Evolutionary conservation across 768 basidiomycete genomes (phyloP), one percentile per base, ranked within the genome.

Genomic region (Tricholoma furcatifolium): DNA sequence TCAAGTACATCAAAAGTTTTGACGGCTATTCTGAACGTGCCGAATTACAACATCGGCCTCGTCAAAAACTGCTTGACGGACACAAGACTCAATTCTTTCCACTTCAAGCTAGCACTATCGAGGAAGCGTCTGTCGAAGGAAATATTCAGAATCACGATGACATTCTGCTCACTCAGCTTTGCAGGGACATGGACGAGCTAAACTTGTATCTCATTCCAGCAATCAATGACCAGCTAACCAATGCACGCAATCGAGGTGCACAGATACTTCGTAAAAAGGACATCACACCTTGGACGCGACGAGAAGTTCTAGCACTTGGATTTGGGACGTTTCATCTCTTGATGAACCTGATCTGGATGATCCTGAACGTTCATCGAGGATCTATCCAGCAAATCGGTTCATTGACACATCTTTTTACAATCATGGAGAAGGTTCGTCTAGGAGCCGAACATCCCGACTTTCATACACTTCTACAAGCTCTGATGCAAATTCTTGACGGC

Each of bases 271-370:
- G 57, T 0, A 24, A n/a, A 1, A 47, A 53, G 24, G 62, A 70
- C 23, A 18, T 60, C 1, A 64, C 57, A 35, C 34, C 63, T 1
- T 70, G 64, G 57, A 51, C 55, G 10, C 59, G 58, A 10, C 55
- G 58, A 6, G 54, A 65, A 18, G 43, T 44, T 31, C 43, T 44
- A 27, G 43, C 27, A 1, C 58, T 68, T 8, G 66, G 57, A 0
- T 61, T 66, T 34, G 67, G 71, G 0, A 53, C 68, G 0, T 74
- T 75, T 46, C 71, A 75, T 48, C 57, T 70, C 0, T 51, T 56
- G 15, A 60, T 73, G 52, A 74, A 72, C 40, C 58, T 73, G 1
- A 56, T 70, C 18, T 72, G 71, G 68, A 61, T 56, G 0, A 41
- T 72, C 9, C 59, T 70, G 0, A 47, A 65, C 11, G 45, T 45